Evolutionary conservation across 805 yeast genomes (phyloP), one percentile per base, ranked within the genome.

Genomic region (Maudiozyma pseudohumilis): DNA sequence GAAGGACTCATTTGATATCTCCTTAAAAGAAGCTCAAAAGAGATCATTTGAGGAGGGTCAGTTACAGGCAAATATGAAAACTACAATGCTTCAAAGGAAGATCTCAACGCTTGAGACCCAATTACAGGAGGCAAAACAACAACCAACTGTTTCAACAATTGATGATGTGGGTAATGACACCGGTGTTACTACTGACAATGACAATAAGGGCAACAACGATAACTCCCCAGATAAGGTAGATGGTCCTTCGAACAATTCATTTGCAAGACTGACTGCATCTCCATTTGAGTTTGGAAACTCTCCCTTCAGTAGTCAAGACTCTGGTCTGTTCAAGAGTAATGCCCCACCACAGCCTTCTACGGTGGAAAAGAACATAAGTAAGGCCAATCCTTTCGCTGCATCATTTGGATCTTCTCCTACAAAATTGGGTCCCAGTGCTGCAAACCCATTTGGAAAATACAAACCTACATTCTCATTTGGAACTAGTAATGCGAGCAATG

Each of bases 51-150:
- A 52, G 30, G 53, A 50, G 39, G 50, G 53, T 13, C 46, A 41
- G 21, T 49, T 45, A 27, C 53, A 49, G 30, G 48, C 43, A 2
- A 16, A 29, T 3, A 39, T 46, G 42, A 55, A 53, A 35, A 44
- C 53, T 4, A 55, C 53, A 8, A 44, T 54, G 20, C 45, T 45
- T 18, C 56, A 45, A 39, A 56, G 50, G 40, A 55, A 53, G 42
- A 47, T 57, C 6, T 39, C 50, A 3, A 52, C 57, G 32, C 38
- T 57, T 18, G 60, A 53, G 38, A 34, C 35, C 18, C 50, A 55
- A 59, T 37, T 34, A 56, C 61, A 24, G 66, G 63, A 18, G n/a
- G 32, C 66, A 69, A 2, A 61, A 70, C 34, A 60, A 16, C 6
- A 22, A 13, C 18, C 26, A 24, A n/a, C n/a, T n/a, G n/a, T n/a